These are phyloP conservation scores for Staphylotrichum longicolle DNA, from an alignment of 495 filamentous ascomycete genomes.

Conservation along the genomic window DNA sequence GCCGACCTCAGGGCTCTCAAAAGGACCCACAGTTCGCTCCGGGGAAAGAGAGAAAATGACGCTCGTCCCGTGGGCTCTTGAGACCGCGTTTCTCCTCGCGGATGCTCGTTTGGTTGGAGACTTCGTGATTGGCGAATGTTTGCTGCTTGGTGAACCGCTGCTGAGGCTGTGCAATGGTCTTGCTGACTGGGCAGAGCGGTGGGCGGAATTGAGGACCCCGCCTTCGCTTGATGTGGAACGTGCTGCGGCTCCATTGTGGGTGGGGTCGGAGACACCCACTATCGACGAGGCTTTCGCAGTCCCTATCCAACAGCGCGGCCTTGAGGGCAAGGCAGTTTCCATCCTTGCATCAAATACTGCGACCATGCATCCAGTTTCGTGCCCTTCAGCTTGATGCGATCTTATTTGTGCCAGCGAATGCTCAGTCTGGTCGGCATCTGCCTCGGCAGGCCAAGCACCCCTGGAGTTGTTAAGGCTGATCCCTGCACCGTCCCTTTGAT, in stretches of 20 bases:
- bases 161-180: slow-evolving; percentile 20
- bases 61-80: not conserved
- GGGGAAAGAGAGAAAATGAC: not conserved
- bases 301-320: too few relatives aligned
- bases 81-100: not conserved
- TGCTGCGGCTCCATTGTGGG: slow-evolving; percentile 2
- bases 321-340: slow-evolving; percentile 6
- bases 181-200: slow-evolving; percentile 19
- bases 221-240: not conserved
- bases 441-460: too few relatives aligned
- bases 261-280: slow-evolving; percentile 8
- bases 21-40: not conserved
- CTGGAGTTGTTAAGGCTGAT: too few relatives aligned
- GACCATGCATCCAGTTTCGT: not conserved
- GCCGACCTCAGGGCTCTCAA: not conserved
- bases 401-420: slow-evolving; percentile 2
- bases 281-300: slow-evolving; percentile 21
- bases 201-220: slow-evolving; percentile 19
- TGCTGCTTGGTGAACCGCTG: slow-evolving; percentile 11
- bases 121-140: slow-evolving; percentile 18
- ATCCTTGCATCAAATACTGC: not conserved
- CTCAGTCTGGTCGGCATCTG: not conserved
- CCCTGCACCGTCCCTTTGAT: too few relatives aligned
- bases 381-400: slow-evolving; percentile 8
- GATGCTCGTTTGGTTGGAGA: not conserved